Conservation (phyloP, 2,329 filamentous ascomycete species). For the Huntiella moniliformis region DNA sequence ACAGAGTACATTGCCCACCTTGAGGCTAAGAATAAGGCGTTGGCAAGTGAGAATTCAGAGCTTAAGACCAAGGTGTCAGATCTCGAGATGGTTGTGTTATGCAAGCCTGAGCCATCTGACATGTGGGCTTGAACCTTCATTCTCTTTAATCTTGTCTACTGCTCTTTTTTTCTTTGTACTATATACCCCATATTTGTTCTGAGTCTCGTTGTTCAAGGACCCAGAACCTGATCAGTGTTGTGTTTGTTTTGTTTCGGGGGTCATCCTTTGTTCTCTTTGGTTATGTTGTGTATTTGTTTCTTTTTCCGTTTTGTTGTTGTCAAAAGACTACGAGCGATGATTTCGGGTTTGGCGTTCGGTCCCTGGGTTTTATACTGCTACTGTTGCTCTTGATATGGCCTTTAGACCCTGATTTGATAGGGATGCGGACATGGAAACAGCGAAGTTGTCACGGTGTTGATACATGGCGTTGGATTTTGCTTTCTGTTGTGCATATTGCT, state of each 20-base stretch:
- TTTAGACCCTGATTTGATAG: too few species aligned
- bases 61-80: conserved; percentile 17
- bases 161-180: neutral
- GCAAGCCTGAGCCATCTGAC: neutral
- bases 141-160: neutral
- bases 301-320: neutral
- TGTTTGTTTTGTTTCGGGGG: neutral
- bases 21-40: conserved; percentile 19
- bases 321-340: conserved; percentile 2
- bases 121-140: neutral
- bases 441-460: too few species aligned
- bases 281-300: neutral
- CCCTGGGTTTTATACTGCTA: neutral
- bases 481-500: too few species aligned
- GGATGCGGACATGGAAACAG: too few species aligned
- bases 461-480: too few species aligned
- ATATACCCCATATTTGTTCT: too few species aligned
- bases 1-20: conserved; percentile 22
- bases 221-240: neutral
- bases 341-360: conserved; percentile 5
- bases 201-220: neutral
- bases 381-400: too few species aligned
- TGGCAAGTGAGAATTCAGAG: conserved; percentile 18
- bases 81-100: conserved; percentile 16
- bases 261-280: neutral